Evolutionary conservation across 345 rosid species (phyloP), one percentile per base, ranked within the genome.

Genomic region (Populus ilicifolia): DNA sequence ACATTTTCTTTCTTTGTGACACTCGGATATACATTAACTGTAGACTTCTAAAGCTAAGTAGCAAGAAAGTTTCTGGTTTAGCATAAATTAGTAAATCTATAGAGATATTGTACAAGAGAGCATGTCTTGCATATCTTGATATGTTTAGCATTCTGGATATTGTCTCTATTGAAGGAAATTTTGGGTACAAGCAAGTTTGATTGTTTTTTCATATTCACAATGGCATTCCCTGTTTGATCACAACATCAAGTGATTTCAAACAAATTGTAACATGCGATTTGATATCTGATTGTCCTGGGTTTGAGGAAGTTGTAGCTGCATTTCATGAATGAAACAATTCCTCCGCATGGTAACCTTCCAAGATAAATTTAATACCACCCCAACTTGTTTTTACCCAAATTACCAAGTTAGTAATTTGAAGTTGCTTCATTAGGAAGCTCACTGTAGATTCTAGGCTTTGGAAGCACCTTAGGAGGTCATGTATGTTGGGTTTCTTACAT

Each of bases 71-170:
- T 46, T 36, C 5, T 70, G 38, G 46, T 38, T 59, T 46, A 3
- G 61, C 59, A 64, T 14, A 78, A 7, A 21, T 10, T 64, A 74
- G 59, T 33, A 72, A 35, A 36, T 14, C 33, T 18, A 43, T 41
- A 35, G 25, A 68, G 65, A 36, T 33, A 23, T 14, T 71, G 68
- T 33, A 52, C 27, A 50, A n/a, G 80, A 65, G 71, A 48, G 41
- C 65, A 44, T 70, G 21, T 2, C 23, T 74, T 61, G 71, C 38
- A 76, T 48, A 71, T 59, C 70, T 35, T 44, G 59, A 35, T 67
- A 36, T 23, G 12, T 46, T 78, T 30, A 61, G 21, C 61, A 38
- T 71, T 61, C 29, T 38, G 29, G 62, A 79, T 8, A 67, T 61
- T 46, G 52, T 63, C 41, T 71, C 27, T 27, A 3, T 69, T 66